Evolutionary conservation across 306 rosid species (phyloP), one percentile per base, ranked within the genome.

Genomic region (Lathyrus sativus): DNA sequence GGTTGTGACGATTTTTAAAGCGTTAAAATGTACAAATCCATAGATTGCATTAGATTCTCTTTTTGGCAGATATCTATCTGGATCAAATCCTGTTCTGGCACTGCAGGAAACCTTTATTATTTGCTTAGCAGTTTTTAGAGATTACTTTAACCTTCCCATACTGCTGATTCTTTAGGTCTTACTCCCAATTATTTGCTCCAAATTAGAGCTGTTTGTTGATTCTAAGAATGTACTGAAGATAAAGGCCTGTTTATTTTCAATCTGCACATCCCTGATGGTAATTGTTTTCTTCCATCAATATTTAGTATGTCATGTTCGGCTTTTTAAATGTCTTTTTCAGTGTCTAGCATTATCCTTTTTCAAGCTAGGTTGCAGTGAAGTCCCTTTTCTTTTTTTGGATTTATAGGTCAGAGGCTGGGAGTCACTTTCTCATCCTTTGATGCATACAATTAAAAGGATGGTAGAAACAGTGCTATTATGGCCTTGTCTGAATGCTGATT

Each of bases 201-300:
- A 82, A 58, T 81, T 92, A 31, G 88, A 86, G 73, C 74, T 39
- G 60, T 87, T 86, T 48, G 76, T 80, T 49, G 75, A 63, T 65
- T 77, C 85, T 62, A 83, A 54, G 67, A 78, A 86, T 74, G 45
- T 79, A 35, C 71, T 71, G 68, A 72, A 79, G 84, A 80, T 90
- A 74, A 90, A 88, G 82, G 65, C 96, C 72, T 86, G 89, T 64
- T 82, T 92, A 75, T 88, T 88, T 79, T 83, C 96, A 63, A 68
- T 86, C 56, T 92, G 96, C 83, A 88, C 98, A 46, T 86, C 93
- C 55, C 91, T 90, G 42, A 79, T 72, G 98, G 96, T 90, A 88
- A 87, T 19, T 73, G 19, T 49, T 50, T 18, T 54, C 45, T 29
- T 22, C 28, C 6, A 5, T 68, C 57, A 68, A 13, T 41, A 64